These are phyloP conservation scores for Trifolium repens DNA, from an alignment of 306 rosid species.

Conservation along the genomic window DNA sequence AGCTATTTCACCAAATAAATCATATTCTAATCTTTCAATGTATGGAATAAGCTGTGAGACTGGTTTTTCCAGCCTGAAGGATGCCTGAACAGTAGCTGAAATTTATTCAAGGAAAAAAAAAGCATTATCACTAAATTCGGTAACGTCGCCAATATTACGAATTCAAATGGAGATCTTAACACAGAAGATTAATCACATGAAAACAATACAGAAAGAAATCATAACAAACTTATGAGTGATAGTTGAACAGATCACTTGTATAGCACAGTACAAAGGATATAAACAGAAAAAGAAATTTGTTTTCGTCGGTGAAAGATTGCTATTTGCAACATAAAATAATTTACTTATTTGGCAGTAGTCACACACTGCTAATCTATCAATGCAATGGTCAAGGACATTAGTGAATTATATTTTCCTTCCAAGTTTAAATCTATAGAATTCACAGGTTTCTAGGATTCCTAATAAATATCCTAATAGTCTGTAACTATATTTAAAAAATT, in stretches of 20 bases:
- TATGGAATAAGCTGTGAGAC: slow-evolving; percentile 76
- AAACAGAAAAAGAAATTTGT: slow-evolving; percentile 33
- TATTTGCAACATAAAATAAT: slow-evolving; percentile 1
- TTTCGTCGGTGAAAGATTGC: not conserved
- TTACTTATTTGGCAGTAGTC: not conserved
- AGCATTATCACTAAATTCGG: slow-evolving; percentile 9
- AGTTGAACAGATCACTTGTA: slow-evolving; percentile 19
- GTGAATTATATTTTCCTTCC: no score
- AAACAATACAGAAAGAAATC: slow-evolving; percentile 3
- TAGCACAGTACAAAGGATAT: slow-evolving; percentile 21
- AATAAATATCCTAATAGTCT: no score
- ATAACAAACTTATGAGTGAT: slow-evolving; percentile 11
- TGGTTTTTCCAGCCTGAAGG: slow-evolving; percentile 79
- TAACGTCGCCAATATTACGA: not conserved
- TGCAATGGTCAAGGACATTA: no score
- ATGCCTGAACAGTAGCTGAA: slow-evolving; percentile 84
- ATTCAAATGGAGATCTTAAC: slow-evolving; percentile 8
- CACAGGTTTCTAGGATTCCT: no score
- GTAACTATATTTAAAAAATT: not conserved
- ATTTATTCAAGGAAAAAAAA: slow-evolving; percentile 38
- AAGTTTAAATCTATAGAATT: no score
- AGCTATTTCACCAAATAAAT: slow-evolving; percentile 75
- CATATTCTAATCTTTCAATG: slow-evolving; percentile 71
- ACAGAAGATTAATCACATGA: not conserved
- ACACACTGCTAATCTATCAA: no score